phyloP scores from a whole-genome alignment of 2,329 filamentous ascomycete species.

The Arthrinium phaeospermum region DNA sequence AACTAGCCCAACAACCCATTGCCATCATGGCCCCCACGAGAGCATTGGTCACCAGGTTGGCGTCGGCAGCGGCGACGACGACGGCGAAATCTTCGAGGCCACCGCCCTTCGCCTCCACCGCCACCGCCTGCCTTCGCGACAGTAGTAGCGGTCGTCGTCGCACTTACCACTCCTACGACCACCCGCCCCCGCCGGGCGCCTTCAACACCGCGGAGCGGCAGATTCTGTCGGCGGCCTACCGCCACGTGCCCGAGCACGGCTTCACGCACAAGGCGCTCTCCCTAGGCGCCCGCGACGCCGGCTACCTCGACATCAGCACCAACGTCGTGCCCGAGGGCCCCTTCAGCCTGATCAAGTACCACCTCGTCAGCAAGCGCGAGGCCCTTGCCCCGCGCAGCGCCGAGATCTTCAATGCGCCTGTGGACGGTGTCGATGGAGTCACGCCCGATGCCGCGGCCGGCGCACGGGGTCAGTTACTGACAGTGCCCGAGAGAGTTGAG shows the following conservation, averaged over 20 bases:
- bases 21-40: constrained; percentile 14
- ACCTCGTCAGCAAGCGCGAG: constrained; percentile 71
- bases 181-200: constrained; percentile 61
- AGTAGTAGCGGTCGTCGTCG: not conserved
- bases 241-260: constrained; percentile 79
- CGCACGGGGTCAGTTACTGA: constrained; percentile 41
- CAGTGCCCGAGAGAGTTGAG: constrained; percentile 70
- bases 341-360: constrained; percentile 82
- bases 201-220: constrained; percentile 73
- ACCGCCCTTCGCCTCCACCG: constrained; percentile 2
- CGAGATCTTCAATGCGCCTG: constrained; percentile 43
- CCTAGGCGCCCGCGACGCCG: constrained; percentile 80
- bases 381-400: constrained; percentile 54
- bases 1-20: not conserved
- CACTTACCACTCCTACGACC: constrained; percentile 76
- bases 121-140: constrained; percentile 30
- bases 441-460: constrained; percentile 33
- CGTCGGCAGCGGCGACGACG: constrained; percentile 2
- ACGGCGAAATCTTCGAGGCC: not conserved
- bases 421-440: not conserved
- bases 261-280: constrained; percentile 78
- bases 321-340: constrained; percentile 80
- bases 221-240: constrained; percentile 82
- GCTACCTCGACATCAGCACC: constrained; percentile 85
- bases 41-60: constrained; percentile 12